Evolutionary conservation across 176 grass and related monocot genomes (phyloP).

Genomic region (Cenchrus fungigraminus): DNA sequence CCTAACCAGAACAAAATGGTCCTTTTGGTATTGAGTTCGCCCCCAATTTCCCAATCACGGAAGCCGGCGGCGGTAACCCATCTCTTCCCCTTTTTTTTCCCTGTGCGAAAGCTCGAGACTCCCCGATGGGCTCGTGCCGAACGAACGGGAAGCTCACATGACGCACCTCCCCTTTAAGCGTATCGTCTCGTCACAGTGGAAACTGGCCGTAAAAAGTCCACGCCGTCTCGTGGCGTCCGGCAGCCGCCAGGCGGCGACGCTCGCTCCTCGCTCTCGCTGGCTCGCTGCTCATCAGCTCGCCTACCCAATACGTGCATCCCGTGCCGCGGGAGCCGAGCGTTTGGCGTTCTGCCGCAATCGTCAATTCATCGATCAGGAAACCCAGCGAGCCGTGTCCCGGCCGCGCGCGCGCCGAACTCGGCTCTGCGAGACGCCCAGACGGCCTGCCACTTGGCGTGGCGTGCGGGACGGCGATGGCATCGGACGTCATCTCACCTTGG

Average conservation of each 20-base stretch:
- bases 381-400: background rate
- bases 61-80: background rate
- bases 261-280: no score
- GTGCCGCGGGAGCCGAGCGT: background rate
- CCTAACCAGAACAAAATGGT: slow-evolving; percentile 31
- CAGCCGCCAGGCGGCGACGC: background rate
- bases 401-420: background rate
- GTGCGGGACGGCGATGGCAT: background rate
- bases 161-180: background rate
- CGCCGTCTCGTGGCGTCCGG: background rate
- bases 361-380: no score
- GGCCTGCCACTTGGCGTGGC: background rate
- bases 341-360: no score
- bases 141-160: background rate
- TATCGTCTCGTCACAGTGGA: background rate
- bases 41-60: background rate
- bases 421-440: background rate
- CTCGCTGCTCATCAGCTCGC: background rate
- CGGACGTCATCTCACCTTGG: background rate
- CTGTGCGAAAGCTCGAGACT: background rate
- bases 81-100: background rate
- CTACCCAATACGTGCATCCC: background rate
- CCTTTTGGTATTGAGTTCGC: slow-evolving; percentile 20
- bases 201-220: background rate
- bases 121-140: background rate